These are phyloP conservation scores for Dioscorea zingiberensis DNA, from an alignment of 106 monocot genomes.

Conservation along the genomic window DNA sequence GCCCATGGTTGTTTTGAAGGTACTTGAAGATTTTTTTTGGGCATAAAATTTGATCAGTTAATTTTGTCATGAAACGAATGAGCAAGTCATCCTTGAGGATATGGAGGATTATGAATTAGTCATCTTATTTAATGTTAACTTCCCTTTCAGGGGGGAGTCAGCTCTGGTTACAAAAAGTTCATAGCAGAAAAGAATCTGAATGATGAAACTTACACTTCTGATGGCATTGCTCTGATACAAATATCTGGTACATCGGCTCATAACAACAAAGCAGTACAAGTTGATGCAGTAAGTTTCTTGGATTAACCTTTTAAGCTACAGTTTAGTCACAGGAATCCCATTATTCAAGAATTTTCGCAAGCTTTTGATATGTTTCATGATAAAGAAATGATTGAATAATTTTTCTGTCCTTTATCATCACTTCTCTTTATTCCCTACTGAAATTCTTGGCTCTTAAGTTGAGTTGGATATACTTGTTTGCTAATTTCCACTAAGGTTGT, in stretches of 20 bases:
- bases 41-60: background rate
- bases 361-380: too few species aligned
- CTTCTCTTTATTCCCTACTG: too few species aligned
- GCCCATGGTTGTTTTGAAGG: conserved; percentile 92
- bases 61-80: background rate
- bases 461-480: too few species aligned
- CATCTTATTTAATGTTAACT: background rate
- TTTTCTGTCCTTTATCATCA: too few species aligned
- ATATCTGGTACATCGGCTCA: conserved; percentile 68
- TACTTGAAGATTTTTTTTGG: conserved; percentile 8
- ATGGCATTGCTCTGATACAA: conserved; percentile 72
- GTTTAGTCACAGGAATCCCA: too few species aligned
- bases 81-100: background rate
- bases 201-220: conserved; percentile 77
- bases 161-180: conserved; percentile 79
- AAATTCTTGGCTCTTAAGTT: too few species aligned
- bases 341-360: too few species aligned
- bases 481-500: too few species aligned
- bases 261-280: conserved; percentile 88
- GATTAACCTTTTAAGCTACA: too few species aligned
- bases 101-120: background rate
- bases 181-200: conserved; percentile 60
- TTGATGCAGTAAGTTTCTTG: conserved; percentile 67
- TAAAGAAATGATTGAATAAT: too few species aligned
- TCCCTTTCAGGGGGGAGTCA: conserved; percentile 63